A percentile compares a stretch with the other conserved stretches of the same genome.
phyloP scores from a whole-genome alignment of 2,329 filamentous ascomycete species.

The Cytospora piceicola region DNA sequence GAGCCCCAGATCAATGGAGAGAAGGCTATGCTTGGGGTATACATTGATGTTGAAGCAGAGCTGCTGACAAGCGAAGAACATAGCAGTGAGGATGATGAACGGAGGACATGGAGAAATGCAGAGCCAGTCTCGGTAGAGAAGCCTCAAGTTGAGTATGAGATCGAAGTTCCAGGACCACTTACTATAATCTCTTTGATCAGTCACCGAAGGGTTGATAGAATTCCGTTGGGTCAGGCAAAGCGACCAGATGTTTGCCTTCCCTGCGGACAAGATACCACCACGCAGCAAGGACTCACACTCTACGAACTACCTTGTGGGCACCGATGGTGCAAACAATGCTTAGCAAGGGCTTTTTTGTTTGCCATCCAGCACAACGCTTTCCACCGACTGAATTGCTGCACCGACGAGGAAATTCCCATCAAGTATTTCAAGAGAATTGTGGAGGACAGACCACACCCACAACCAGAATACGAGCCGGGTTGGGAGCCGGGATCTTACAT shows the following conservation, averaged over 20 bases:
- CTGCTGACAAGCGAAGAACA: not conserved
- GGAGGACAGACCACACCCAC: constrained; percentile 7
- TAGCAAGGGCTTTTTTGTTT: constrained; percentile 19
- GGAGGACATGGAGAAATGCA: constrained; percentile 1
- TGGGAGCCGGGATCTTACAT: constrained; percentile 10
- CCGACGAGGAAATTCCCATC: constrained; percentile 2
- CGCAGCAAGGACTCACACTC: not conserved
- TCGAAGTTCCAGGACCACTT: not conserved
- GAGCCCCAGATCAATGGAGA: not conserved
- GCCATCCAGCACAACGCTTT: constrained; percentile 12
- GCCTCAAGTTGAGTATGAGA: constrained; percentile 16
- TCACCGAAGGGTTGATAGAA: not conserved
- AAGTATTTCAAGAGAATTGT: not conserved
- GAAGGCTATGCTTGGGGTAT: constrained; percentile 1
- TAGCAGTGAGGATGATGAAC: not conserved
- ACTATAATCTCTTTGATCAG: constrained; percentile 19
- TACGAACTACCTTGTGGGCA: constrained; percentile 17
- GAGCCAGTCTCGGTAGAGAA: constrained; percentile 6
- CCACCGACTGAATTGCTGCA: constrained; percentile 17
- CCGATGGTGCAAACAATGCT: constrained; percentile 11
- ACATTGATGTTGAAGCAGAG: constrained; percentile 9
- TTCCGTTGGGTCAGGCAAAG: not conserved
- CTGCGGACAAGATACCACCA: not conserved
- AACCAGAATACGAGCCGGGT: constrained; percentile 10
- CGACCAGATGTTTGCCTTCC: constrained; percentile 14